These are phyloP conservation scores for Pythium guiyangense DNA, from an alignment of 352 stramenopile species.

Conservation along the genomic window DNA sequence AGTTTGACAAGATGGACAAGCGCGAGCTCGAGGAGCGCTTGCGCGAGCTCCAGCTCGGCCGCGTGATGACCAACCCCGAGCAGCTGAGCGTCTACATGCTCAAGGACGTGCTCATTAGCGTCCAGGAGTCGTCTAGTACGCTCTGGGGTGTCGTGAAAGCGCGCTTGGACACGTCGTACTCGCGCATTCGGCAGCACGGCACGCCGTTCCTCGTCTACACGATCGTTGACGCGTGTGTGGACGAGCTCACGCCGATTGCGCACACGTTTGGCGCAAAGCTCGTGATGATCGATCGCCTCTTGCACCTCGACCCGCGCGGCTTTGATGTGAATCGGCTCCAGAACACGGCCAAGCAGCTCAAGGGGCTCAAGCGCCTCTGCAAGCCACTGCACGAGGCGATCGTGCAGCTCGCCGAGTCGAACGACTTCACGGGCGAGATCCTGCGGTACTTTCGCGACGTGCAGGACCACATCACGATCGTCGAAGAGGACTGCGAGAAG, in stretches of 20 bases:
- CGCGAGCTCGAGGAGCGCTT: constrained; percentile 55
- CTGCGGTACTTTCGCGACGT: constrained; percentile 81
- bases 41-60: constrained; percentile 44
- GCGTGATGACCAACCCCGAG: constrained; percentile 69
- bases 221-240: constrained; percentile 79
- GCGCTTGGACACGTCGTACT: constrained; percentile 73
- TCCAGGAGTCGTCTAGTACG: constrained; percentile 48
- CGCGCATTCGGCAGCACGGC: constrained; percentile 75
- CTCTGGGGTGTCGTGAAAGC: constrained; percentile 59
- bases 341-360: constrained; percentile 63
- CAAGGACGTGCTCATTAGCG: constrained; percentile 67
- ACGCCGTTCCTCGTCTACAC: constrained; percentile 69
- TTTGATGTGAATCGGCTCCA: constrained; percentile 63
- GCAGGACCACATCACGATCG: constrained; percentile 78
- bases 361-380: constrained; percentile 67
- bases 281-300: constrained; percentile 57
- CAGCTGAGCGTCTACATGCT: constrained; percentile 77
- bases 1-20: constrained; percentile 65
- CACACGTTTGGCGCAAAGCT: constrained; percentile 73
- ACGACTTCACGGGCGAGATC: constrained; percentile 69
- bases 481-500: constrained; percentile 78
- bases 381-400: constrained; percentile 73
- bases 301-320: constrained; percentile 43
- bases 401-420: constrained; percentile 60
- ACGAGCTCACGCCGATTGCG: constrained; percentile 74